These are phyloP conservation scores for Salvia miltiorrhiza DNA, from an alignment of 257 asterid species.

Conservation along the genomic window DNA sequence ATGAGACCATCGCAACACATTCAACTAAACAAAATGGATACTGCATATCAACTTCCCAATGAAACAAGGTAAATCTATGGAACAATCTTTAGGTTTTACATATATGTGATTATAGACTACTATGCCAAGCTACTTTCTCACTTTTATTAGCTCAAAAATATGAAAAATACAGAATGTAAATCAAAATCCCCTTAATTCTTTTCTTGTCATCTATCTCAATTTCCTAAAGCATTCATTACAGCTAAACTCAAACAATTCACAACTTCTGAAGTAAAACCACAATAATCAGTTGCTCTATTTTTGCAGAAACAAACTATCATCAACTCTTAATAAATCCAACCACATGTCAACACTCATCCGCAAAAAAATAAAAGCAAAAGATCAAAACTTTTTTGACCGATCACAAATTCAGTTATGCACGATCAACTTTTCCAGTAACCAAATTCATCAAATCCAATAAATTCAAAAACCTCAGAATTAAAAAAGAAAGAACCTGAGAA, in stretches of 20 bases:
- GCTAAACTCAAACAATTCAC: background rate
- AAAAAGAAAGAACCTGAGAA: conserved; percentile 56
- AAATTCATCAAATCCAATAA: background rate
- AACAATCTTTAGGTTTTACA: background rate
- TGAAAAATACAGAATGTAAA: background rate
- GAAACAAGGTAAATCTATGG: background rate
- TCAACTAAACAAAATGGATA: background rate
- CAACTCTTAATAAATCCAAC: background rate
- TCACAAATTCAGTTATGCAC: background rate
- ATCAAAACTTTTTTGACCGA: background rate
- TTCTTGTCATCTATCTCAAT: background rate
- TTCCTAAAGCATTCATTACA: background rate
- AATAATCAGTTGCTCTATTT: background rate
- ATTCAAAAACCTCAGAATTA: background rate
- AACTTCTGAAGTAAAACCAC: background rate
- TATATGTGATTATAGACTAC: background rate
- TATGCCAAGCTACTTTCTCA: background rate
- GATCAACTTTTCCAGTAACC: background rate
- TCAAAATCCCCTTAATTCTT: background rate
- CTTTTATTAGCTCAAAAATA: background rate
- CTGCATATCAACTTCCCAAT: background rate
- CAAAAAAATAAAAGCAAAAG: background rate
- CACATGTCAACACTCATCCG: background rate
- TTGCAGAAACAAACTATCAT: background rate
- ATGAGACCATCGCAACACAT: background rate